Evolutionary conservation across 129 eudicot genomes (phyloP).

Genomic region (Helianthus tuberosus): DNA sequence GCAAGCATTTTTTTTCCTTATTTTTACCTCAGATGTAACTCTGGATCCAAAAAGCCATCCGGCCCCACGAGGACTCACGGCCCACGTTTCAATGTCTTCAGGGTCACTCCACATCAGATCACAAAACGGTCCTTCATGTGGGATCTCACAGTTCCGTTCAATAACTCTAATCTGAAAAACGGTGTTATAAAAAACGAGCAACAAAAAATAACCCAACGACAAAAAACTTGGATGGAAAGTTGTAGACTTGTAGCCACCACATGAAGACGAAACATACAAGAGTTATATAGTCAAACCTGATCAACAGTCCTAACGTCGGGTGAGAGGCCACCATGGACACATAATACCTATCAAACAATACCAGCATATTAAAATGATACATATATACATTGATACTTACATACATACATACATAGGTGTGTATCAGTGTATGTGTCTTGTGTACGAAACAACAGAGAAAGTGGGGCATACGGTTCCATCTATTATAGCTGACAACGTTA

Average conservation of each 20-base stretch:
- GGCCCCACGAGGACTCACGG: constrained; percentile 99
- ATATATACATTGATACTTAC: no score
- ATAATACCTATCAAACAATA: constrained; percentile 63
- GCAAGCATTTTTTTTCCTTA: neutral
- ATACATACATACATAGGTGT: no score
- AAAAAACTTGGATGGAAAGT: constrained; percentile 1
- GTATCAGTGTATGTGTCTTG: neutral
- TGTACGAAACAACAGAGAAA: neutral
- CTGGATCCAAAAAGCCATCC: constrained; percentile 99
- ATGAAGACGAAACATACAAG: constrained; percentile 17
- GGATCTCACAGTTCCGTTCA: constrained; percentile 96
- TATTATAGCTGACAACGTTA: constrained; percentile 93
- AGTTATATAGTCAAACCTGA: constrained; percentile 58
- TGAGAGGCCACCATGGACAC: constrained; percentile 99
- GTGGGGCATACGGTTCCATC: constrained; percentile 77
- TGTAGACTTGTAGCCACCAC: constrained; percentile 10
- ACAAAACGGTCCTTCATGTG: constrained; percentile 99
- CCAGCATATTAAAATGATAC: neutral
- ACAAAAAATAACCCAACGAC: neutral
- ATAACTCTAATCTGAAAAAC: constrained; percentile 78
- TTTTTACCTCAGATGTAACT: constrained; percentile 87
- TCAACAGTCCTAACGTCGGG: constrained; percentile 94
- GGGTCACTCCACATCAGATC: constrained; percentile 99
- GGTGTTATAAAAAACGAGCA: constrained; percentile 11
- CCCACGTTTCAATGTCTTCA: constrained; percentile 99